These are phyloP conservation scores for Gossypium davidsonii DNA, from an alignment of 441 rosid genomes.

Conservation along the genomic window DNA sequence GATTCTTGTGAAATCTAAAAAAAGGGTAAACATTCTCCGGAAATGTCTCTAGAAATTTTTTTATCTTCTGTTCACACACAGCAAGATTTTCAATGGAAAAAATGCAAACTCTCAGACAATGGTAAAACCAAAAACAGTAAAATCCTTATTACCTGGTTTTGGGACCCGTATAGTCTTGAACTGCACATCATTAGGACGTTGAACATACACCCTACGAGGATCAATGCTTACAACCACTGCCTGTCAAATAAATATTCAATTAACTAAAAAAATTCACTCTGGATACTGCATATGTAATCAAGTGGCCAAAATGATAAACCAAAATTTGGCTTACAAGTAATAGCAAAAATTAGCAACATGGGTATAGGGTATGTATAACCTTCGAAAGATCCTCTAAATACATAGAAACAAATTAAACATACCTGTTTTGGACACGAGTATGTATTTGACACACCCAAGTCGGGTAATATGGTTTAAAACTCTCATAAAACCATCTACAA, in stretches of 20 bases:
- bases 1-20: not conserved
- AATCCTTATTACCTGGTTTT: conserved; percentile 45
- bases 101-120: conserved; percentile 1
- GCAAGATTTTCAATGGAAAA: not conserved
- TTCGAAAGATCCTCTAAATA: not conserved
- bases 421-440: not conserved
- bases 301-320: not conserved
- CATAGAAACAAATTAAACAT: not conserved
- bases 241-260: conserved; percentile 34
- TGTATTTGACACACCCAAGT: not conserved
- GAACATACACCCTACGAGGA: conserved; percentile 80
- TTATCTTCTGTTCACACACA: not conserved
- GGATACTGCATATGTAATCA: not conserved
- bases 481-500: not conserved
- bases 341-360: conserved; percentile 1
- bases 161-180: conserved; percentile 59
- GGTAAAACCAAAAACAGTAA: conserved; percentile 9
- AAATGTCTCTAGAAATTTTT: not conserved
- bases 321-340: not conserved
- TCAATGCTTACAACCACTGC: conserved; percentile 98
- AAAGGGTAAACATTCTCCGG: not conserved
- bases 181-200: conserved; percentile 61
- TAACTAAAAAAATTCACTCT: conserved; percentile 4
- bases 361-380: not conserved
- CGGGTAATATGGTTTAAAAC: not conserved